phyloP scores from a whole-genome alignment of 2,329 filamentous ascomycete genomes.

The Colletotrichum kahawae region DNA sequence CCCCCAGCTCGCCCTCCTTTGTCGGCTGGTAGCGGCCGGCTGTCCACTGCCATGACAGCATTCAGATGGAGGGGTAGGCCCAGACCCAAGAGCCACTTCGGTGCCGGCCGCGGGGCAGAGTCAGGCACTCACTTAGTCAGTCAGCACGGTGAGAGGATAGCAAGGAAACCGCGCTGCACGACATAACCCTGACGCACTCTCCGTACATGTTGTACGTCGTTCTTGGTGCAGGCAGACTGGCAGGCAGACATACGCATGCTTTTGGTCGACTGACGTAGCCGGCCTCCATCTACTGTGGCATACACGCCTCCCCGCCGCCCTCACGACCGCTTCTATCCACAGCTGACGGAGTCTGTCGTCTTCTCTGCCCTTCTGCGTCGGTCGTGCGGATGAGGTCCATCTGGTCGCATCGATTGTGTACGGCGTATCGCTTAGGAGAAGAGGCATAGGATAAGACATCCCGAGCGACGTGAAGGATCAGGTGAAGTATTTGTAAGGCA shows the following conservation, averaged over 20 bases:
- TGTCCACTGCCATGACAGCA: conserved; percentile 1
- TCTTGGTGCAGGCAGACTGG: conserved; percentile 4
- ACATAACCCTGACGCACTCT: conserved; percentile 11
- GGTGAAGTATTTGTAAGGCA: not conserved
- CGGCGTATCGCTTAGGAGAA: not conserved
- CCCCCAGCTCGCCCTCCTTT: not conserved
- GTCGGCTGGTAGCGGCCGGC: conserved; percentile 7
- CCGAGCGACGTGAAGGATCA: not conserved
- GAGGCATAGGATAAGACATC: not conserved
- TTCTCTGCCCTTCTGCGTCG: not conserved
- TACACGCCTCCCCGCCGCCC: not conserved
- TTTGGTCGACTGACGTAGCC: conserved; percentile 10
- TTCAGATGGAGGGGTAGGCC: not conserved
- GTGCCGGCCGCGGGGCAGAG: not conserved
- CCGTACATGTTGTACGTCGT: not conserved
- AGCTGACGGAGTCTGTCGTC: not conserved
- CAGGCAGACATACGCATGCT: conserved; percentile 1
- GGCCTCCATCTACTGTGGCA: not conserved
- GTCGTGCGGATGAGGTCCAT: not conserved
- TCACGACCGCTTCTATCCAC: not conserved
- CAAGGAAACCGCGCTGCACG: conserved; percentile 17
- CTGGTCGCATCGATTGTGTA: not conserved
- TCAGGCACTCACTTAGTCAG: not conserved
- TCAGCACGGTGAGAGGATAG: not conserved
- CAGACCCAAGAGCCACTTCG: not conserved